Evolutionary conservation across 2,329 filamentous ascomycete species (phyloP).

Genomic region (Fusarium bulbicola): DNA sequence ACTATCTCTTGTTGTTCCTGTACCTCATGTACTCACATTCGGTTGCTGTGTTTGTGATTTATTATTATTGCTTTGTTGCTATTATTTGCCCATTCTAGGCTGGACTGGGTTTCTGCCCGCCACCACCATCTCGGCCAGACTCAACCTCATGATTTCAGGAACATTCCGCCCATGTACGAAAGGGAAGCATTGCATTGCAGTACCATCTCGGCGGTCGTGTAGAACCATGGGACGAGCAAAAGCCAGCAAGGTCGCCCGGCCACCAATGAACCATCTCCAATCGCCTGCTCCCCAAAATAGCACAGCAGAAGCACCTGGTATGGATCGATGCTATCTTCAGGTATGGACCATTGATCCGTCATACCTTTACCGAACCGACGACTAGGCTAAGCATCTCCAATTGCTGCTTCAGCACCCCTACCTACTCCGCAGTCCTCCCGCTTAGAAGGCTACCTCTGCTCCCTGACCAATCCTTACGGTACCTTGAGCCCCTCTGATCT

Average conservation of each 20-base stretch:
- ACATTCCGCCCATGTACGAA: slow-evolving; percentile 17
- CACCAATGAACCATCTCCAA: slow-evolving; percentile 27
- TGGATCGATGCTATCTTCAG: slow-evolving; percentile 38
- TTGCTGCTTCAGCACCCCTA: slow-evolving; percentile 22
- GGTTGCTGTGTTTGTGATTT: not conserved
- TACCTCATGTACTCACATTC: not conserved
- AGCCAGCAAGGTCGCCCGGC: slow-evolving; percentile 22
- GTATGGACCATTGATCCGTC: slow-evolving; percentile 32
- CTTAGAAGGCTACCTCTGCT: slow-evolving; percentile 8
- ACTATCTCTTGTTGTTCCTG: slow-evolving; percentile 17
- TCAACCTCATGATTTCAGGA: slow-evolving; percentile 22
- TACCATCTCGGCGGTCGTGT: slow-evolving; percentile 32
- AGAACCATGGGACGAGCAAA: slow-evolving; percentile 31
- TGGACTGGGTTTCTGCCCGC: slow-evolving; percentile 21
- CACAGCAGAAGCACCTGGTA: slow-evolving; percentile 30
- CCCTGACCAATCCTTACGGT: slow-evolving; percentile 13
- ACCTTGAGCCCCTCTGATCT: slow-evolving; percentile 9
- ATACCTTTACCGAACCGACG: slow-evolving; percentile 23
- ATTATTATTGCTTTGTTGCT: not conserved
- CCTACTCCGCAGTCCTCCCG: slow-evolving; percentile 24
- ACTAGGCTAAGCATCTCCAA: slow-evolving; percentile 22
- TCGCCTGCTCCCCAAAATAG: slow-evolving; percentile 33
- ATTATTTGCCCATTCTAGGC: slow-evolving; percentile 9
- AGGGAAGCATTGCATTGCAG: slow-evolving; percentile 13
- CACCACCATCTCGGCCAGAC: slow-evolving; percentile 25